A percentile compares a stretch with the other conserved stretches of the same genome.
These are phyloP conservation scores for Phytophthora foliorum DNA, from an alignment of 352 stramenopile species.

Conservation along the genomic window DNA sequence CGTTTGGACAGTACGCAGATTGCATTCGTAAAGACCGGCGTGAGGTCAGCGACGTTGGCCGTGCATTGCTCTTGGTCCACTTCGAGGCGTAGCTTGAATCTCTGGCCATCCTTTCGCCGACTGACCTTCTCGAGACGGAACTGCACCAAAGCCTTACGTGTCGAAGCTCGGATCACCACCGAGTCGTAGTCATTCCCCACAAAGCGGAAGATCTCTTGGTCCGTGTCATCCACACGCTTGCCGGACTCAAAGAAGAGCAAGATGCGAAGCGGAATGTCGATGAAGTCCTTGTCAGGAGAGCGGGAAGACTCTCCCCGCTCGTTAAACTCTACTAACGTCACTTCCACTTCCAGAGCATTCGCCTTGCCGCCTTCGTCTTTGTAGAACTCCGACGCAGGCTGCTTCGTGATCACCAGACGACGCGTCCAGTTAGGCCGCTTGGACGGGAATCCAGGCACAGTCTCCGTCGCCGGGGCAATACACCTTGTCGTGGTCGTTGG, in stretches of 20 bases:
- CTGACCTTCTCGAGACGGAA: slow-evolving; percentile 91
- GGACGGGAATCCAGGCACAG: slow-evolving; percentile 6
- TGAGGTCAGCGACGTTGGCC: slow-evolving; percentile 79
- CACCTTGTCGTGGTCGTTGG: slow-evolving; percentile 12
- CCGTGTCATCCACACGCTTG: slow-evolving; percentile 84
- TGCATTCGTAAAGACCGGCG: slow-evolving; percentile 85
- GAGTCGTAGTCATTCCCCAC: slow-evolving; percentile 90
- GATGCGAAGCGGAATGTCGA: slow-evolving; percentile 85
- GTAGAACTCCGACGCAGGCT: slow-evolving; percentile 88
- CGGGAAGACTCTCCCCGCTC: slow-evolving; percentile 69
- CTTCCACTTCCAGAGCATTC: slow-evolving; percentile 82
- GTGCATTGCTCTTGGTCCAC: slow-evolving; percentile 88
- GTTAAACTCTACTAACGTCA: slow-evolving; percentile 87
- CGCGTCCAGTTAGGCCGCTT: slow-evolving; percentile 72
- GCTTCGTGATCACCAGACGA: slow-evolving; percentile 87
- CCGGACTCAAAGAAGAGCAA: slow-evolving; percentile 88
- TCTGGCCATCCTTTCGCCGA: slow-evolving; percentile 83
- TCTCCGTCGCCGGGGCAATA: slow-evolving; percentile 16
- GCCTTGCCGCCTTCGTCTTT: slow-evolving; percentile 91
- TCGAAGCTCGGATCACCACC: slow-evolving; percentile 72
- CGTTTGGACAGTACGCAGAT: slow-evolving; percentile 91
- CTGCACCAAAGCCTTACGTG: slow-evolving; percentile 74
- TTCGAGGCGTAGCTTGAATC: slow-evolving; percentile 88
- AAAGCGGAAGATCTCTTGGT: slow-evolving; percentile 90
- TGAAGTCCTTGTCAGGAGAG: slow-evolving; percentile 76